Percentiles rank a stretch among this genome's conserved stretches.
Evolutionary conservation across 2,329 filamentous ascomycete species (phyloP).

Genomic region (Colletotrichum lindemuthianum): DNA sequence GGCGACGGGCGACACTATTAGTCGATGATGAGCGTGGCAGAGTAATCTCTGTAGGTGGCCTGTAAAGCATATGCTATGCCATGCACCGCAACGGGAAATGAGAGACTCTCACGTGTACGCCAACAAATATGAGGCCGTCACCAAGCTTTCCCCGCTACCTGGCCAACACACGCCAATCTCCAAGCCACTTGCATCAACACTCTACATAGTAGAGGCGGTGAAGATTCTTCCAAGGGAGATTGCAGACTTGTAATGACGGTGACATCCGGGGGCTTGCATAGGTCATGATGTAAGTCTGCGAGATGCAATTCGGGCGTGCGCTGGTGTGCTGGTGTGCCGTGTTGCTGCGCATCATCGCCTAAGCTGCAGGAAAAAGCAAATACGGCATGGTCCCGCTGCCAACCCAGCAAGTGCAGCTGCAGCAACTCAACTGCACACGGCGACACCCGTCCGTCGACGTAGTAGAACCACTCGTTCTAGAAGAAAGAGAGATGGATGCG

Average conservation of each 20-base stretch:
- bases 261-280: conserved; percentile 24
- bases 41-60: too few species aligned
- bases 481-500: conserved; percentile 4
- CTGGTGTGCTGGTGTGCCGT: neutral
- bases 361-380: conserved; percentile 34
- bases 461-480: neutral
- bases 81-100: conserved; percentile 21
- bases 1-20: too few species aligned
- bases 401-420: neutral
- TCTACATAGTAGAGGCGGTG: conserved; percentile 32
- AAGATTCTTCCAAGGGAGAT: conserved; percentile 12
- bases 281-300: neutral
- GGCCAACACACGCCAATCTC: neutral
- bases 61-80: neutral
- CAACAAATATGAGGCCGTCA: conserved; percentile 2
- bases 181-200: neutral
- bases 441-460: neutral
- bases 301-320: neutral
- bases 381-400: conserved; percentile 3
- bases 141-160: neutral
- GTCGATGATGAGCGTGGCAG: too few species aligned
- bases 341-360: conserved; percentile 10
- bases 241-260: neutral
- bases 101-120: neutral
- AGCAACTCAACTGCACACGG: neutral